Conservation (phyloP, 495 filamentous ascomycete species). For the Penicillium simplicissimum region DNA sequence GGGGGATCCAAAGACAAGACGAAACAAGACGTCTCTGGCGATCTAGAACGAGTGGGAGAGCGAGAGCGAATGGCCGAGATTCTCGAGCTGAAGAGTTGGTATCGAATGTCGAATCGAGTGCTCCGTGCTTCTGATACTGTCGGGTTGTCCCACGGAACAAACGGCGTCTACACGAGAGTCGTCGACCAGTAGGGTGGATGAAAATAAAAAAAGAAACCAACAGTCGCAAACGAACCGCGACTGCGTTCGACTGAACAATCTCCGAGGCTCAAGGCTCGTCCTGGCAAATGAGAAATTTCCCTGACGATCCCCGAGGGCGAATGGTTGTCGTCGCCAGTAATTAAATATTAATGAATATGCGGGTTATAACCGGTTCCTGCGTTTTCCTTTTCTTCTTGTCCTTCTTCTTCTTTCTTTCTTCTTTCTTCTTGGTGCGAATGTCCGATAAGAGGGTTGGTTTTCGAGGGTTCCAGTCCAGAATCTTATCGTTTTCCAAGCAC, state of each 20-base stretch:
- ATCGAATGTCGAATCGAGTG: neutral
- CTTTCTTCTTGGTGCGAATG: constrained; percentile 12
- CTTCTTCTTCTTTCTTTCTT: constrained; percentile 10
- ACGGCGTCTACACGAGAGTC: constrained; percentile 3
- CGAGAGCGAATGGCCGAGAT: neutral
- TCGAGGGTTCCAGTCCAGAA: constrained; percentile 16
- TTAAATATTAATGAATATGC: constrained; percentile 30
- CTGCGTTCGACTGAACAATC: constrained; percentile 3
- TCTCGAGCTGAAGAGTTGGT: neutral
- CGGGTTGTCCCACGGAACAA: neutral
- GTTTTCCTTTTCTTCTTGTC: constrained; percentile 9
- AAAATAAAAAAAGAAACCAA: neutral
- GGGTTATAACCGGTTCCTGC: constrained; percentile 16
- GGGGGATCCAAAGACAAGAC: constrained; percentile 8
- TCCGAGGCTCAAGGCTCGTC: constrained; percentile 5
- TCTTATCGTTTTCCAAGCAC: neutral
- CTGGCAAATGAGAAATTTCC: constrained; percentile 2
- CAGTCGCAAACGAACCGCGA: constrained; percentile 6
- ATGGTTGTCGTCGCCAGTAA: constrained; percentile 18
- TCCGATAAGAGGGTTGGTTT: constrained; percentile 4
- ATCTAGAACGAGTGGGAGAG: constrained; percentile 8
- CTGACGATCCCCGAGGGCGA: neutral
- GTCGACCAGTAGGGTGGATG: neutral
- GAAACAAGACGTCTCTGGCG: constrained; percentile 1
- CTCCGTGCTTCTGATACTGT: neutral